Evolutionary conservation across 306 rosid genomes (phyloP).

Genomic region (Vigna unguiculata): DNA sequence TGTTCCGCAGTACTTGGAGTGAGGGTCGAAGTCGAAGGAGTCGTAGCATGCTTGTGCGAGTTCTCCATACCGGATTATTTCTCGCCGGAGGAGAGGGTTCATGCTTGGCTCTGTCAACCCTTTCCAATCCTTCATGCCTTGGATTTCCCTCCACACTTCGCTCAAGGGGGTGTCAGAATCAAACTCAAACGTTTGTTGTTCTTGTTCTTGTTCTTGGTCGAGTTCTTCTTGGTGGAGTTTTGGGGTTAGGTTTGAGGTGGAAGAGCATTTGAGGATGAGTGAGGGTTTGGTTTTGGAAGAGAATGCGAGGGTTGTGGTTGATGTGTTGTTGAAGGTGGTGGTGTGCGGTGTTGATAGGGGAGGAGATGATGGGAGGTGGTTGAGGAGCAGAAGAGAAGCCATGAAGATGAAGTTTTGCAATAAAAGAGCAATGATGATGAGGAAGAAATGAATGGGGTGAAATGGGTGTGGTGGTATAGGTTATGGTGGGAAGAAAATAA

Average conservation of each 20-base stretch:
- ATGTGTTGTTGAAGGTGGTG: not conserved
- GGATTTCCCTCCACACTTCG: conserved; percentile 64
- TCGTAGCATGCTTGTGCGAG: conserved; percentile 69
- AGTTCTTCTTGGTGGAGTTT: not conserved
- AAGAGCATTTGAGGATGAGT: conserved; percentile 30
- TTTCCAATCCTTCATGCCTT: conserved; percentile 68
- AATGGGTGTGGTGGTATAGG: no score
- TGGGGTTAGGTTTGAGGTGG: conserved; percentile 45
- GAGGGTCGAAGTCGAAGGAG: conserved; percentile 75
- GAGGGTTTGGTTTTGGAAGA: not conserved
- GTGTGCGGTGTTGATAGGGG: not conserved
- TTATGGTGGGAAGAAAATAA: no score
- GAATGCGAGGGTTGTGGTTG: not conserved
- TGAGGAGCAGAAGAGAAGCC: conserved; percentile 2
- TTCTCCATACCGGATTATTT: conserved; percentile 73
- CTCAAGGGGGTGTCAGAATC: conserved; percentile 6
- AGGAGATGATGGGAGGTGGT: not conserved
- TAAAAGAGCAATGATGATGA: no score
- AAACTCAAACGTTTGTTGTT: not conserved
- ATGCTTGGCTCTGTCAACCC: conserved; percentile 59
- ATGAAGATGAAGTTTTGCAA: not conserved
- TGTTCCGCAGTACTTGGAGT: conserved; percentile 74
- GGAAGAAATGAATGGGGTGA: no score
- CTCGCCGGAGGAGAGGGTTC: conserved; percentile 58
- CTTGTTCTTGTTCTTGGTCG: not conserved